Evolutionary conservation across 208 protist genomes (phyloP).

Genomic region (Vickermania spadyakhi): DNA sequence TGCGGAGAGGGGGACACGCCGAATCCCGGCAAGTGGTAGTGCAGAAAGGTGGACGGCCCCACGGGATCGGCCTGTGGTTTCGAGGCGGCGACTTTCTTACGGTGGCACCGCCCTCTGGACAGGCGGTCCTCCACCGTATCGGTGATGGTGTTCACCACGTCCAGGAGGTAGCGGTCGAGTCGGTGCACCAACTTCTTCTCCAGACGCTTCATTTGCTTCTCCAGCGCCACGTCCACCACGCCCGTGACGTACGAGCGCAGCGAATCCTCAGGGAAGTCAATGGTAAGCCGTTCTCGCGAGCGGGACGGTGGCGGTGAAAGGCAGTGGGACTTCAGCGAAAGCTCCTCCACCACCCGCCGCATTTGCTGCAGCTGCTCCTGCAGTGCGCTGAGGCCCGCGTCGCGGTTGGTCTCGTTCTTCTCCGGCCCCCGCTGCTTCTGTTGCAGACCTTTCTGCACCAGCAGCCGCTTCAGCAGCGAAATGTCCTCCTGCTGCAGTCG

Average conservation of each 20-base stretch:
- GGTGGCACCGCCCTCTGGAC: no score
- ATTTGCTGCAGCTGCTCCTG: neutral
- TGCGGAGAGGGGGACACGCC: neutral
- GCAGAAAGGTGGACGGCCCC: neutral
- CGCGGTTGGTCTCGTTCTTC: no score
- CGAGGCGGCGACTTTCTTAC: no score
- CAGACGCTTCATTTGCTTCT: conserved; percentile 40
- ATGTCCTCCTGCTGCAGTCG: conserved; percentile 81
- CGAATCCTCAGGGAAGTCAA: conserved; percentile 72
- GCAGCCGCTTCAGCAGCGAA: conserved; percentile 73
- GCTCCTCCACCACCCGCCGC: neutral
- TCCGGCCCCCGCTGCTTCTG: conserved; percentile 4
- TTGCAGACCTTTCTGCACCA: conserved; percentile 67
- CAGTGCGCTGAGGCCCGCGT: neutral
- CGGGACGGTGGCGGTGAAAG: no score
- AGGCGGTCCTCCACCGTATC: conserved; percentile 48
- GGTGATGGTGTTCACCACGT: conserved; percentile 38
- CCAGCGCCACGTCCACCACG: conserved; percentile 41
- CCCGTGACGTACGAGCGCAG: conserved; percentile 62
- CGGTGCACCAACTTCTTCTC: conserved; percentile 49
- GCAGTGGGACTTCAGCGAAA: neutral
- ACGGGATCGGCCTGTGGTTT: no score
- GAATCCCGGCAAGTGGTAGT: neutral
- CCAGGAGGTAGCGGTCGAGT: conserved; percentile 63
- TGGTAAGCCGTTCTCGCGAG: conserved; percentile 29